phyloP scores from a whole-genome alignment of 306 rosid species.

The Sicyos baderoa region DNA sequence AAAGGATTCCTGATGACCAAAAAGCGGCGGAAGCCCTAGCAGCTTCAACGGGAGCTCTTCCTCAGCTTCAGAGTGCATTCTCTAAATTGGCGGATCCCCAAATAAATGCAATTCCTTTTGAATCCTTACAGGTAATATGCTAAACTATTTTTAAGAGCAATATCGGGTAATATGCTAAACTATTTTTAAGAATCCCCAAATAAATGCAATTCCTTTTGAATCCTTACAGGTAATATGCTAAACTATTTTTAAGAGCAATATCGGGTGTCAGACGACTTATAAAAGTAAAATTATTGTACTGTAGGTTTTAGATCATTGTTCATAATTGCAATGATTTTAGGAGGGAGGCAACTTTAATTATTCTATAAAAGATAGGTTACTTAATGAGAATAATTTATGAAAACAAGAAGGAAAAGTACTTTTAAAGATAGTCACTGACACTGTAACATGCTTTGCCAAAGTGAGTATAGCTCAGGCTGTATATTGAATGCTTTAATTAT shows the following conservation, averaged over 20 bases:
- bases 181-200: conserved; percentile 35
- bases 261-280: not conserved
- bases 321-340: not conserved
- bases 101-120: conserved; percentile 36
- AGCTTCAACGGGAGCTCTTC: conserved; percentile 70
- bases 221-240: conserved; percentile 37
- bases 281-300: not conserved
- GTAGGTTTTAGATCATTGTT: not conserved
- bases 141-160: not conserved
- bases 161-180: conserved; percentile 32
- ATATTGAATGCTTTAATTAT: too few species aligned
- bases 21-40: conserved; percentile 55
- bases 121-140: conserved; percentile 40
- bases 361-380: not conserved
- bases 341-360: not conserved
- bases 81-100: conserved; percentile 53
- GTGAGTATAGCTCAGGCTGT: too few species aligned
- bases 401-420: not conserved
- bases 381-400: not conserved
- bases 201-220: conserved; percentile 37
- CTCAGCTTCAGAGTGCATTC: conserved; percentile 59
- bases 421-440: not conserved
- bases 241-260: not conserved
- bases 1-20: conserved; percentile 42
- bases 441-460: too few species aligned